Evolutionary conservation across 176 grass and related monocot genomes (phyloP), one percentile per base, ranked within the genome.

Genomic region (Triticum urartu): DNA sequence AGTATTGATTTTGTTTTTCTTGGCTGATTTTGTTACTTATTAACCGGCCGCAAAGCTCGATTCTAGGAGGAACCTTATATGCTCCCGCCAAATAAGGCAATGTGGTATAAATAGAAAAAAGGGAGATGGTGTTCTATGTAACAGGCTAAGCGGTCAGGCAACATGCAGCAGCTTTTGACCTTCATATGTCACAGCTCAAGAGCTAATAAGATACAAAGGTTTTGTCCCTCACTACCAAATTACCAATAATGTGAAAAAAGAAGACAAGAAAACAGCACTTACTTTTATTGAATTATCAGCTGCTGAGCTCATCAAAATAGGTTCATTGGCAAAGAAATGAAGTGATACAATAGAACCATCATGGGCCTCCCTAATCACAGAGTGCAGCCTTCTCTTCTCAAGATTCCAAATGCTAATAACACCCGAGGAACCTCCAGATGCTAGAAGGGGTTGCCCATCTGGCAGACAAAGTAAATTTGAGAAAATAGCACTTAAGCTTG

Each of bases 321-420:
- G 97, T 86, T 98, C 97, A 59, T 95, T 98, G 14, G 92, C 90
- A 69, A 98, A 95, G 85, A 91, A 95, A 88, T 98, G 92, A 69
- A 95, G 90, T 20, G 97, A 95, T 79, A 98, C 63, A 64, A 98
- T 95, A 75, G 93, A 85, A 60, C 79, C 88, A 94, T 98, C 97
- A 68, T 98, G 97, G 40, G 94, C 97, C 72, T 98, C 97, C 81
- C 93, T 91, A 80, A 98, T 94, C 15, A 98, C 90, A 86, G 93
- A 94, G 81, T 98, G 97, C 50, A 95, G 84, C 61, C 93, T 90
- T 70, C 63, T 92, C 76, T 98, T 98, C 58, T 95, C 93, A 68
- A 98, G 91, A 89, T 98, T 98, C 97, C 97, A 98, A 90, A 95
- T 95, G 77, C 90, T 94, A 86, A 98, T 98, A 78, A 98, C 88